Evolutionary conservation across 176 grass and related monocot genomes (phyloP), one percentile per base, ranked within the genome.

Genomic region (Aegilops bicornis): DNA sequence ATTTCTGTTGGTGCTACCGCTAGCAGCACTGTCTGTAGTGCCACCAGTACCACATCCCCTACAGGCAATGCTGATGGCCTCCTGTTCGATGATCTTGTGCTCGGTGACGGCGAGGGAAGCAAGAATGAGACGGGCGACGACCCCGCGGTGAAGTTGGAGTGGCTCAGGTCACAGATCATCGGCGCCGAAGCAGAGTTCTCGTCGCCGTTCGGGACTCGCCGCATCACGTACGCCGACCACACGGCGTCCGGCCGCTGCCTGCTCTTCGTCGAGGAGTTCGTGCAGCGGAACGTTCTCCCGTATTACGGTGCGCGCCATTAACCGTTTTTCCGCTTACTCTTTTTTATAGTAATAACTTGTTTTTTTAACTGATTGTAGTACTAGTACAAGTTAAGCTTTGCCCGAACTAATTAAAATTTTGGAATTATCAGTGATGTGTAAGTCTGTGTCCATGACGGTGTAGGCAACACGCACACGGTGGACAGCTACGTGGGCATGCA

Each of bases 401-500:
- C 37, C 37, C 42, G 42, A 3, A 43, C 42, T 12, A 43, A 43
- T 12, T 2, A 3, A 43, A 43, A 43, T 12, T 43, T 3, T 43
- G 42, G 42, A 43, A 40, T 9, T 37, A 4, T 37, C 36, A 42
- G 39, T 45, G 11, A 45, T 27, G 47, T 50, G 47, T 50, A 50
- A 0, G 15, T 52, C 0, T 52, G 48, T 52, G 45, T 31, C 27
- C 63, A 30, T 66, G 36, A 15, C 7, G 63, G 1, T 45, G 64
- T 29, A 97, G 95, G 92, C 25, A 97, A 97, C 79, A 97, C 92
- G 32, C 92, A 94, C 89, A 97, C 92, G 13, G 82, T 63, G 4
- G 95, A 97, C 52, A 97, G 95, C 80, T 92, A 88, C 69, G 95
- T 97, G 25, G 95, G 95, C 7, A 56, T 79, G 74, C 87, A 95